Base-by-base conservation (phyloP, 2,329 filamentous ascomycete species). In the Paracoccidioides brasiliensis region DNA sequence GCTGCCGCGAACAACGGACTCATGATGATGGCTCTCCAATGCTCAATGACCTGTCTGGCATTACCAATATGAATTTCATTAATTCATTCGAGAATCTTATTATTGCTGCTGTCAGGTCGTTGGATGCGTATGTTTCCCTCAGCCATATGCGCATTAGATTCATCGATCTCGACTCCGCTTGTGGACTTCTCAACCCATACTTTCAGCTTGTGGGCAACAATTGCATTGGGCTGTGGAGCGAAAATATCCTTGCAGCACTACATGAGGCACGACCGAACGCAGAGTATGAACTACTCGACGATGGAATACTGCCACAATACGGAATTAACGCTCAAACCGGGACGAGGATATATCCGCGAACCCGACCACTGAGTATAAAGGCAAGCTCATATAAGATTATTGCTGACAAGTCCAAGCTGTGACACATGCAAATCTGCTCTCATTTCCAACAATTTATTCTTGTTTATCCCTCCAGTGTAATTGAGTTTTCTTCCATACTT, bases 171-270 rank as follows among this genome's bases (percentile, higher is more conserved):
- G 85, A 89, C 64, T 86, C 84, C 2, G 80, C 83, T 2, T 76
- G 85, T 12, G 85, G 84, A 3, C 79, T 83, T 1, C 71, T 88
- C 4, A 88, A 89, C 62, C 86, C 86, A 0, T 88, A 84, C 64
- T 90, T 88, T 65, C 72, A 84, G 55, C 70, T 88, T 44, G 72
- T 77, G 38, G 74, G 81, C 49, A 78, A 79, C 41, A 70, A 74
- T 63, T 85, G 82, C 62, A 82, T 80, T 0, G 86, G 86, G 4
- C 78, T 90, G 1, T 90, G 85, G 86, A 88, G 82, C 64, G 80
- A 85, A 7, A 67, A 72, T 6, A 88, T 89, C 48, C 71, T 88
- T 8, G 72, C 78, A 30, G 77, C 80, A 56, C 76, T 90, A 54
- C 74, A 76, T 37, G 72, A 74, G 41, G 76, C 80, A 10, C 78